Evolutionary conservation across 2,329 filamentous ascomycete species (phyloP), one percentile per base, ranked within the genome.

Genomic region (Ophiostoma himal-ulmi): DNA sequence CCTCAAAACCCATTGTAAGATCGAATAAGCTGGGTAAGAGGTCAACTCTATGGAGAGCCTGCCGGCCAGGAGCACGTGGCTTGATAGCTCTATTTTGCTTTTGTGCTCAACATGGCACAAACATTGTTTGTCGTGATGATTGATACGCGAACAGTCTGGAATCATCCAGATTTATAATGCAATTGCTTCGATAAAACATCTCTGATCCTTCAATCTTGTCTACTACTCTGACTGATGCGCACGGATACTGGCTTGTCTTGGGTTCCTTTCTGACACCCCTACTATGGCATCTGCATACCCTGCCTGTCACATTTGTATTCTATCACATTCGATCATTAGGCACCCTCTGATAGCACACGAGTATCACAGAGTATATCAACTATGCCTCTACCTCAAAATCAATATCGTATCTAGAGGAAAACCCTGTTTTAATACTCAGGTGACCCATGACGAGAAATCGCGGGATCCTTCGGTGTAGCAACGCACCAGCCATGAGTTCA

Each of bases 401-500:
- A 30, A 30, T 30, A 30, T 30, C 3, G 30, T 30, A 30, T 30
- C 30, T 30, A 30, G n/a, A n/a, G 41, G 6, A 48, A 26, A 57
- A 26, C 11, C 52, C 52, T 30, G 52, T 57, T 57, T 57, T 14
- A 1, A 26, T 48, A 8, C 52, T 57, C 52, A 57, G 52, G 52
- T 26, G 52, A 57, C 52, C 52, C 52, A 10, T 57, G 52, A 57
- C 52, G 22, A 48, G 44, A 11, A 22, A 26, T 22, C 22, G 52
- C n/a, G 22, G 52, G 52, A 57, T 57, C n/a, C 52, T 57, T 57
- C 22, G 52, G 52, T 57, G 52, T 57, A 57, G n/a, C 52, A 22
- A 26, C 52, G 22, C 52, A 57, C 52, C 22, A 57, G 52, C n/a
- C 52, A 26, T 26, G 22, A 57, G 22, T 14, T 57, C 52, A 57